A percentile compares a stretch with the other conserved stretches of the same genome.
Conservation (phyloP, 176 grass and related monocot genomes). For the Avena eriantha region DNA sequence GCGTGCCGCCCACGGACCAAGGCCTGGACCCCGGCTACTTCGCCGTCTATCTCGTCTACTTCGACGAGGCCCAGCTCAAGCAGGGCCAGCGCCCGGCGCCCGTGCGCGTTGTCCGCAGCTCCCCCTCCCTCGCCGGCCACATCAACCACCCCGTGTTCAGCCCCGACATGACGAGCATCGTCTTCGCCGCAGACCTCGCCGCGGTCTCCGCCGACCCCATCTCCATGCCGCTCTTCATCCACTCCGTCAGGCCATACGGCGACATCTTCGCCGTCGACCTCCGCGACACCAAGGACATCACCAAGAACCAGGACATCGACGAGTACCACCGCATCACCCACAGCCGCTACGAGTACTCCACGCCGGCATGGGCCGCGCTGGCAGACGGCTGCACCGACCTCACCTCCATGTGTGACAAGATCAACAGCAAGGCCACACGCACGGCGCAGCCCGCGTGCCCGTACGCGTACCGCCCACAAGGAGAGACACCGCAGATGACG, state of each 20-base stretch:
- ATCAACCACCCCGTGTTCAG: constrained; percentile 63
- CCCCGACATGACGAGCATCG: constrained; percentile 46
- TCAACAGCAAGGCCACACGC: no score
- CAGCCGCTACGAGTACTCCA: constrained; percentile 47
- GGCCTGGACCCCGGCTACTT: constrained; percentile 33
- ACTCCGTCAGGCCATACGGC: constrained; percentile 45
- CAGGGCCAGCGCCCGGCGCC: background rate
- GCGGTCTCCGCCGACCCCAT: constrained; percentile 50
- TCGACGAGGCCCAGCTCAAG: no score
- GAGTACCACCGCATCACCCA: constrained; percentile 36
- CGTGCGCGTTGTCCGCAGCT: constrained; percentile 37
- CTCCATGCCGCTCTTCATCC: constrained; percentile 43
- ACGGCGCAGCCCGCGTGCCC: constrained; percentile 23
- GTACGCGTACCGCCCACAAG: background rate
- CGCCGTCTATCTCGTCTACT: constrained; percentile 32
- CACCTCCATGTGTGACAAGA: constrained; percentile 23
- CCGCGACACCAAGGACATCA: background rate
- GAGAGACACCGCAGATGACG: no score
- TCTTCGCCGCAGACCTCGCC: constrained; percentile 47
- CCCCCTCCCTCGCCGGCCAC: constrained; percentile 15
- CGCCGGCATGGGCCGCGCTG: constrained; percentile 36
- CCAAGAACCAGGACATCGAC: constrained; percentile 14
- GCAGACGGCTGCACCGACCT: constrained; percentile 21
- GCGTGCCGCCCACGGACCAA: background rate
- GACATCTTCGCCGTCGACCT: constrained; percentile 47